Base-by-base conservation (phyloP, 2,329 filamentous ascomycete species). In the Cytospora chrysosperma region DNA sequence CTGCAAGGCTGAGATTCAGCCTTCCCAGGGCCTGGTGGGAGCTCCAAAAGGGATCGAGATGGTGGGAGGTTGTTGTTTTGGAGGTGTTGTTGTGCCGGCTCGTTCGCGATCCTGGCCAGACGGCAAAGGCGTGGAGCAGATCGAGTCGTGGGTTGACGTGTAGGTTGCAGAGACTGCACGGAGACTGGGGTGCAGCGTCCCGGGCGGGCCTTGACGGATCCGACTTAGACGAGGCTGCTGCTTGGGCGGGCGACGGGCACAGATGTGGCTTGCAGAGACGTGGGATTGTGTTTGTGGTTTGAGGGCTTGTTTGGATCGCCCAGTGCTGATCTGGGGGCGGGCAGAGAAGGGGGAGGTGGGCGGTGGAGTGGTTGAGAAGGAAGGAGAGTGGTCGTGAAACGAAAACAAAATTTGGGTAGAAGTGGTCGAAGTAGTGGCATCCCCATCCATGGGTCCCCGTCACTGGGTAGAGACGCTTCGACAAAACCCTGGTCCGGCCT, bases 1-100 rank as follows among this genome's bases (percentile, higher is more conserved):
- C 75, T 77, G 74, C 74, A 77, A 77, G 78, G 76, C 77, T 77
- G 72, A 73, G 70, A 69, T 70, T 73, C 73, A 75, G 74, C 70
- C 72, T 74, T 70, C 69, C 65, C 43, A 19, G 68, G 61, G 67
- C 53, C 67, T 62, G 68, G 66, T 56, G 47, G 64, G 58, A 66
- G 69, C 69, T 70, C 54, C 69, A 72, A 67, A 68, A 69, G 64
- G 63, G 57, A 70, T 72, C 65, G 69, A 64, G 67, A 65, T 67
- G 69, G 61, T 65, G 69, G 67, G 68, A 70, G 67, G 71, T 69
- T 61, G 71, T 67, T 64, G 56, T 66, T 63, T 64, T 62, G 59
- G 32, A 62, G 68, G 52, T 66, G 68, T 62, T 65, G 69, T 70
- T 68, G 69, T 70, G 70, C 57, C 61, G 27, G 53, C 37, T 30